Evolutionary conservation across 2,329 filamentous ascomycete species (phyloP).

Genomic region (Penicillium polonicum): DNA sequence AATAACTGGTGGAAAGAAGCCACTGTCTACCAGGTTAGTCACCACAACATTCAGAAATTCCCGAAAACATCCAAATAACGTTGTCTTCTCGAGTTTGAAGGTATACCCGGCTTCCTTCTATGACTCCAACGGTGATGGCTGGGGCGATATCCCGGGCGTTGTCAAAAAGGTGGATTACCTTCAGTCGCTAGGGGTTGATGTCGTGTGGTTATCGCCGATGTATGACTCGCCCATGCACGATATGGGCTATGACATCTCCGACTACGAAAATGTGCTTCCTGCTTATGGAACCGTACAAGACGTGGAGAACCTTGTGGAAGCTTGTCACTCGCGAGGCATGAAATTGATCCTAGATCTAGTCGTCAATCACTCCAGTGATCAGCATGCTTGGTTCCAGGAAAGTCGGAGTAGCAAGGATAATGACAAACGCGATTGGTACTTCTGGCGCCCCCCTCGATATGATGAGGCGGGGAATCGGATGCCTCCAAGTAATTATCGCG

Average conservation of each 20-base stretch:
- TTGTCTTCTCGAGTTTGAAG: constrained; percentile 1
- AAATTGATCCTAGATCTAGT: constrained; percentile 69
- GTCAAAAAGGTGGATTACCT: constrained; percentile 63
- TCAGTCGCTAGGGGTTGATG: constrained; percentile 59
- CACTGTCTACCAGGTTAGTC: constrained; percentile 32
- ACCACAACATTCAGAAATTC: neutral
- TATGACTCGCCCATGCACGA: constrained; percentile 64
- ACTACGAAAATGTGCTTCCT: constrained; percentile 62
- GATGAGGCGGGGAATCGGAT: constrained; percentile 56
- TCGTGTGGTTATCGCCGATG: constrained; percentile 67
- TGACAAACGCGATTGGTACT: constrained; percentile 66
- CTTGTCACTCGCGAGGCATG: constrained; percentile 60
- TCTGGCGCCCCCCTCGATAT: constrained; percentile 49
- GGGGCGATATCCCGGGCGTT: constrained; percentile 64
- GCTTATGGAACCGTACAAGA: constrained; percentile 63
- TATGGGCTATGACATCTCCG: constrained; percentile 68
- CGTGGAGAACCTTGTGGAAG: constrained; percentile 57
- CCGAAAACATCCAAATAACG: neutral
- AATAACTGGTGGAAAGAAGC: constrained; percentile 41
- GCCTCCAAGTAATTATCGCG: constrained; percentile 70
- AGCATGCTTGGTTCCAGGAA: constrained; percentile 68
- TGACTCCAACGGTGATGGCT: constrained; percentile 60
- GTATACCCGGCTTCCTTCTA: constrained; percentile 42
- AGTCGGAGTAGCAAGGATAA: constrained; percentile 57
- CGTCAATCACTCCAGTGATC: constrained; percentile 69